These are phyloP conservation scores for Saccharomyces hybrid DNA, from an alignment of 1,139 yeast genomes.

Conservation along the genomic window DNA sequence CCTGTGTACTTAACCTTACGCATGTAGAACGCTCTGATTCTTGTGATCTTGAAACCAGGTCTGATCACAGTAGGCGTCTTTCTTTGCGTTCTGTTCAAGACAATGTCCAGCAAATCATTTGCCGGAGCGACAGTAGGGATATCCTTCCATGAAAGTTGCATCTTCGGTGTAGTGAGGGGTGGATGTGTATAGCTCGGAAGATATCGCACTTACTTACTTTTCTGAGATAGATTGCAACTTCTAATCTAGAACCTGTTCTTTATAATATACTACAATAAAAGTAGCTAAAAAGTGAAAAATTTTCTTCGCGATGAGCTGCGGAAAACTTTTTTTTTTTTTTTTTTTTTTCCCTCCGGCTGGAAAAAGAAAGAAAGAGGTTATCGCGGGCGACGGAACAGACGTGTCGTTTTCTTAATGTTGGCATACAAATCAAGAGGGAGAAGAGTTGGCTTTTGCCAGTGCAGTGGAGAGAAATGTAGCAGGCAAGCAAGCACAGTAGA, in stretches of 20 bases:
- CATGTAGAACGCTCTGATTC: conserved; percentile 97
- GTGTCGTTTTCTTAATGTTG: neutral
- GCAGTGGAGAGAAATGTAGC: neutral
- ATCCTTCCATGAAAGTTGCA: conserved; percentile 98
- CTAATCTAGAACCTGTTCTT: conserved; percentile 5
- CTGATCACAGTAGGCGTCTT: conserved; percentile 97
- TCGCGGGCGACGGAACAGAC: neutral
- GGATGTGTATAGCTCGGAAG: neutral
- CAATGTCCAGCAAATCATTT: conserved; percentile 91
- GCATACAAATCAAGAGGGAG: neutral
- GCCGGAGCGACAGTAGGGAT: conserved; percentile 90
- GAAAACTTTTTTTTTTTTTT: neutral
- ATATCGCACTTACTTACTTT: neutral
- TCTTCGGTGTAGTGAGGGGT: conserved; percentile 29
- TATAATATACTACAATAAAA: neutral
- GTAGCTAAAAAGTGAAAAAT: neutral
- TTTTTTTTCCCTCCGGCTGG: neutral
- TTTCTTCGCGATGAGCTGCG: conserved; percentile 2
- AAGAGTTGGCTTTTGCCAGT: neutral
- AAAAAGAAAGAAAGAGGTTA: neutral
- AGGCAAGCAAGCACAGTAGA: neutral
- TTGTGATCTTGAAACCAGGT: conserved; percentile 91
- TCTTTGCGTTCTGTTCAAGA: conserved; percentile 93
- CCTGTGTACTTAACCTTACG: conserved; percentile 93
- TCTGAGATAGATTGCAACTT: neutral